phyloP scores from a whole-genome alignment of 148 eudicot genomes.

The Tetragonia tetragonoides region DNA sequence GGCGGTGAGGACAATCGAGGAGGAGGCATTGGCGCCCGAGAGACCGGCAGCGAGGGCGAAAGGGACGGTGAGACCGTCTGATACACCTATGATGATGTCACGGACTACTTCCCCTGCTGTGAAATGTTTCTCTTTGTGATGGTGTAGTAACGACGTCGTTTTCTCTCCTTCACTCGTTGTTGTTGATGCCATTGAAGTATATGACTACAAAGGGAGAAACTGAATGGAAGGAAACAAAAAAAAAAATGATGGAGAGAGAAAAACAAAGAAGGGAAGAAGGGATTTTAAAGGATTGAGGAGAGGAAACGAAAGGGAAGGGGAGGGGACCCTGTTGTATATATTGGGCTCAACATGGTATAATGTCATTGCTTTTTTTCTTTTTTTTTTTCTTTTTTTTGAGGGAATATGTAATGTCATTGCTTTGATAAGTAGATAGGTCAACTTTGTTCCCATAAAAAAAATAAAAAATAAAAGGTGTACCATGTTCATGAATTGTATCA shows the following conservation, averaged over 20 bases:
- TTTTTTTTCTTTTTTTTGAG: too few species aligned
- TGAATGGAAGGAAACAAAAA: background rate
- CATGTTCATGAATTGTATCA: too few species aligned
- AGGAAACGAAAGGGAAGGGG: background rate
- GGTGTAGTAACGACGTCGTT: conserved; percentile 35
- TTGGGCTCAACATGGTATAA: too few species aligned
- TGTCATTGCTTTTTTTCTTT: too few species aligned
- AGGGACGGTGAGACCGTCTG: conserved; percentile 96
- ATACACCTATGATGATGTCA: conserved; percentile 87
- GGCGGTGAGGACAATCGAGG: conserved; percentile 80
- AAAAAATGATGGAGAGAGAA: background rate
- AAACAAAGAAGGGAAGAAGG: background rate
- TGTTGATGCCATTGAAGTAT: background rate
- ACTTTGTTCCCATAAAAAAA: too few species aligned
- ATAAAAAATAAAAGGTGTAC: too few species aligned
- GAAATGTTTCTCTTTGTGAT: conserved; percentile 84
- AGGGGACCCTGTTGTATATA: too few species aligned
- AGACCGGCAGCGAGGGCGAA: conserved; percentile 92
- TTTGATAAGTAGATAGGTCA: too few species aligned
- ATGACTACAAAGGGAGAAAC: background rate
- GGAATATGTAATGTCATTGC: too few species aligned
- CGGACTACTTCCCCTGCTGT: conserved; percentile 89
- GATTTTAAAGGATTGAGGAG: background rate
- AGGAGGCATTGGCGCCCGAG: conserved; percentile 86
- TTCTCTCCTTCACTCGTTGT: conserved; percentile 22